A percentile compares a stretch with the other conserved stretches of the same genome.
phyloP scores from a whole-genome alignment of 148 eudicot genomes.

The Rhododendron griersonianum region DNA sequence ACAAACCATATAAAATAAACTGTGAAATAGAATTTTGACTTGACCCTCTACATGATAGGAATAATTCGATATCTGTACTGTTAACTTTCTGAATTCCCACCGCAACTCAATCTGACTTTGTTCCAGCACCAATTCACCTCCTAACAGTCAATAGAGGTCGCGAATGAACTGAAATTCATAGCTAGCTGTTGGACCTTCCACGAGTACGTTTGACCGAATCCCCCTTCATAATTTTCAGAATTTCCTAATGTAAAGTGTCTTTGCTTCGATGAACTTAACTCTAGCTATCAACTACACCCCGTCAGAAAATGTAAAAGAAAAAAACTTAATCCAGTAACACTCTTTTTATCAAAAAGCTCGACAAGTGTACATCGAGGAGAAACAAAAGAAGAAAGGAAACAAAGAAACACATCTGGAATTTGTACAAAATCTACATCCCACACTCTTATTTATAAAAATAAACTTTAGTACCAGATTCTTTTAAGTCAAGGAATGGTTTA shows the following conservation, averaged over 20 bases:
- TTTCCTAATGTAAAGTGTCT: neutral
- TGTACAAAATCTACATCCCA: neutral
- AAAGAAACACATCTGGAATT: neutral
- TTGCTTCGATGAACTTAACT: neutral
- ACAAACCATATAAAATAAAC: neutral
- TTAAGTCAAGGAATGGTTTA: neutral
- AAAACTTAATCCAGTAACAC: too few species aligned
- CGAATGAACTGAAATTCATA: neutral
- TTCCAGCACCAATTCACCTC: neutral
- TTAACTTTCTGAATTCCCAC: neutral
- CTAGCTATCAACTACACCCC: neutral
- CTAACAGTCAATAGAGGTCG: neutral
- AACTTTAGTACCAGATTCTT: neutral
- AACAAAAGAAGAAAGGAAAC: too few species aligned
- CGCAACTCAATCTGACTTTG: neutral
- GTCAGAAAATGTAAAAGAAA: too few species aligned
- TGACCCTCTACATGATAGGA: neutral
- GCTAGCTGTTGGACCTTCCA: neutral
- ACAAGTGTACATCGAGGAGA: too few species aligned
- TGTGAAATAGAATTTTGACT: neutral
- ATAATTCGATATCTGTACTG: neutral
- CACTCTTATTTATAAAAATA: neutral
- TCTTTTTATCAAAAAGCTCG: too few species aligned
- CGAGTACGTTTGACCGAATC: neutral
- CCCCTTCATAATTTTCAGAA: neutral